Evolutionary conservation across 768 basidiomycete genomes (phyloP).

Genomic region (Tulasnella sp.): DNA sequence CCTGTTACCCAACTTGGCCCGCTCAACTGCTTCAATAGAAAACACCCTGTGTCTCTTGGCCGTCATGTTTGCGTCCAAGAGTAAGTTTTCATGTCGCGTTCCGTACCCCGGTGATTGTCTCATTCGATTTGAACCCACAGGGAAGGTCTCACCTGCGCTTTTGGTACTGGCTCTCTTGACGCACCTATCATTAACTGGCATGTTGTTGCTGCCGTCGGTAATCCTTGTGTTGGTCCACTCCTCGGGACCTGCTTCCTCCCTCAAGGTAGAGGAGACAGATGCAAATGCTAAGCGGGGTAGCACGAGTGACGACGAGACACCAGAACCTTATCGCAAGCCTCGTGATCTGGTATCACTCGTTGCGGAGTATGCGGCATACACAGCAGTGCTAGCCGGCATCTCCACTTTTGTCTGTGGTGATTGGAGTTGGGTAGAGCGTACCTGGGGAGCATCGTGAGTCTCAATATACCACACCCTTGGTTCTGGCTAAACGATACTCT

Average conservation of each 20-base stretch:
- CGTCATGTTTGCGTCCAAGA: conserved; percentile 56
- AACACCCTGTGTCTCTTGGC: conserved; percentile 56
- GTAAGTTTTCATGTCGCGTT: conserved; percentile 30
- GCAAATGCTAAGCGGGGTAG: neutral
- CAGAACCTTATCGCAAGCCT: neutral
- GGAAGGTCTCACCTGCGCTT: conserved; percentile 43
- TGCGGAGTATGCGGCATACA: conserved; percentile 40
- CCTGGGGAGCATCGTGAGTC: conserved; percentile 75
- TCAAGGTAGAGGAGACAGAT: neutral
- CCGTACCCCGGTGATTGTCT: neutral
- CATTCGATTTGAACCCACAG: conserved; percentile 30
- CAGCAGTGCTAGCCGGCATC: conserved; percentile 34
- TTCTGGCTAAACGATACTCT: neutral
- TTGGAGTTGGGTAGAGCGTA: conserved; percentile 56
- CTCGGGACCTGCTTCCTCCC: conserved; percentile 41
- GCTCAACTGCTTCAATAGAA: conserved; percentile 74
- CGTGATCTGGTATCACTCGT: neutral
- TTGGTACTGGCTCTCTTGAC: conserved; percentile 57
- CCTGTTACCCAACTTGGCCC: conserved; percentile 61
- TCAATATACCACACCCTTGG: neutral
- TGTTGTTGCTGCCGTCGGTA: conserved; percentile 54
- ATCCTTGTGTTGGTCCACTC: conserved; percentile 43
- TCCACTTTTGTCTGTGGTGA: conserved; percentile 49
- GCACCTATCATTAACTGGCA: conserved; percentile 59
- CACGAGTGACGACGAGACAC: neutral